These are phyloP conservation scores for Brassica balearica DNA, from an alignment of 441 rosid genomes.

Conservation along the genomic window DNA sequence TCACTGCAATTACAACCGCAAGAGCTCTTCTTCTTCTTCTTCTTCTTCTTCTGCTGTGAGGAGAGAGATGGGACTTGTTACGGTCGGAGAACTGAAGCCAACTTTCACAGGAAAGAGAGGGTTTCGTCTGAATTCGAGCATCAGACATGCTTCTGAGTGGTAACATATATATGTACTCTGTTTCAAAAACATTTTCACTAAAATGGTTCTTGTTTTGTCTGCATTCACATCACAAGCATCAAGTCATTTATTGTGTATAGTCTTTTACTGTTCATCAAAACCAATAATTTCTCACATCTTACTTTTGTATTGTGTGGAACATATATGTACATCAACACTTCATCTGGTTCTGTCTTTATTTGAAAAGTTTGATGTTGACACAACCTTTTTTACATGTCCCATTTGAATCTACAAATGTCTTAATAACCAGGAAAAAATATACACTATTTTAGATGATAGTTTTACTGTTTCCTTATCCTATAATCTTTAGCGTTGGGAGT, in stretches of 20 bases:
- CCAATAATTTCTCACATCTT: conserved; percentile 30
- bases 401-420: conserved; percentile 29
- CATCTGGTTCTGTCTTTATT: conserved; percentile 37
- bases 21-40: conserved; percentile 22
- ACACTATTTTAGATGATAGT: conserved; percentile 16
- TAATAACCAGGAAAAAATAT: conserved; percentile 19
- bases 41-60: background rate
- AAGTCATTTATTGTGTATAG: conserved; percentile 14
- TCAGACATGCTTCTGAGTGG: conserved; percentile 97
- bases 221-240: conserved; percentile 20
- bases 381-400: conserved; percentile 11
- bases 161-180: conserved; percentile 41
- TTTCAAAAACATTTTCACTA: conserved; percentile 1
- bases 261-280: conserved; percentile 28
- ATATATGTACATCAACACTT: conserved; percentile 34
- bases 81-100: conserved; percentile 84
- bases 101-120: conserved; percentile 87
- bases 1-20: conserved; percentile 24
- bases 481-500: background rate
- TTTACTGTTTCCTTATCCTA: conserved; percentile 35
- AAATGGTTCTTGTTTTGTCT: conserved; percentile 20
- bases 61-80: conserved; percentile 77
- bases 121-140: conserved; percentile 83
- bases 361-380: conserved; percentile 36
- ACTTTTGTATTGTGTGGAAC: conserved; percentile 38